These are phyloP conservation scores for Andrographis paniculata DNA, from an alignment of 305 asterid species.

Conservation along the genomic window DNA sequence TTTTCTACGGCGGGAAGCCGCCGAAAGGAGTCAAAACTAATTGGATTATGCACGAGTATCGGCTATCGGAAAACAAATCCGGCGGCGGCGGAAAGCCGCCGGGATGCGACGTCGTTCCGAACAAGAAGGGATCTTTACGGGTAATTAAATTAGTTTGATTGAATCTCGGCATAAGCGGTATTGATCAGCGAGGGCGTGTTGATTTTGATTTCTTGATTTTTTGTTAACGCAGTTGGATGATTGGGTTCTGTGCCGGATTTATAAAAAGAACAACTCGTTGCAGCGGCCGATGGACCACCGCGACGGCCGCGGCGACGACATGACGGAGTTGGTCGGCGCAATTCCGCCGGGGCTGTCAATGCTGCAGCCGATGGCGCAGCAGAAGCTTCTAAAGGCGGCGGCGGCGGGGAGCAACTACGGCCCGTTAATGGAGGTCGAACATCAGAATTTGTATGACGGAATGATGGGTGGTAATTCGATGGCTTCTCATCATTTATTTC, in stretches of 20 bases:
- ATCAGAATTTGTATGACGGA: conserved; percentile 28
- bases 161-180: no score
- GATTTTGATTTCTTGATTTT: not conserved
- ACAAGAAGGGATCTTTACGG: conserved; percentile 65
- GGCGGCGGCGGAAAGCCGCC: conserved; percentile 44
- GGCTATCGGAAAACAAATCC: conserved; percentile 47
- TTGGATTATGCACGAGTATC: conserved; percentile 88
- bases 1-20: conserved; percentile 80
- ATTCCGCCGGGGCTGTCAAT: conserved; percentile 19
- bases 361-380: not conserved
- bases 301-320: conserved; percentile 31
- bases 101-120: conserved; percentile 35
- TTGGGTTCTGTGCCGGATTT: conserved; percentile 81
- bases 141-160: conserved; percentile 14
- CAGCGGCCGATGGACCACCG: conserved; percentile 61
- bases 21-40: conserved; percentile 74
- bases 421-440: conserved; percentile 31
- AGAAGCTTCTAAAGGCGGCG: conserved; percentile 11
- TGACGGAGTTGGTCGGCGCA: conserved; percentile 31
- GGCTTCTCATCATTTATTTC: conserved; percentile 14
- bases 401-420: conserved; percentile 28
- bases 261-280: conserved; percentile 46
- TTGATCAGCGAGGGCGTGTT: no score
- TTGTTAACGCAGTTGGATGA: conserved; percentile 49
- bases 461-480: conserved; percentile 23